Evolutionary conservation across 2,329 filamentous ascomycete genomes (phyloP), one percentile per base, ranked within the genome.

Genomic region (Xylariaceae sp.): DNA sequence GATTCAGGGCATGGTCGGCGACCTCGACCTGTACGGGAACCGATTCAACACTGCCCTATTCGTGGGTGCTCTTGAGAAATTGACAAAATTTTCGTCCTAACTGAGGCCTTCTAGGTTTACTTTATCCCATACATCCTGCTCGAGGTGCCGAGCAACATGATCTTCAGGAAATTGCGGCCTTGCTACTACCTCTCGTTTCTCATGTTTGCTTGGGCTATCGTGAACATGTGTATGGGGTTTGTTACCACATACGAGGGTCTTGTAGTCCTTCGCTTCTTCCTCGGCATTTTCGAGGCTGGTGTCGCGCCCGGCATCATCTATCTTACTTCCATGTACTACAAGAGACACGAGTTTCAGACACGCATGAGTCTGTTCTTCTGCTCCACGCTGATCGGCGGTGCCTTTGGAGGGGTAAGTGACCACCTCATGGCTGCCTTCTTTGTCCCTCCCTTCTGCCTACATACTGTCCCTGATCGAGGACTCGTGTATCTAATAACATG

Each of bases 311-410:
- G 73, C 10, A 75, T 77, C 54, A 71, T 79, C 26, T 79, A 79
- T 63, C 66, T 80, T 20, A 77, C 77, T 0, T 77, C 76, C 18
- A 77, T 76, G 66, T 82, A 79, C 65, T 82, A 82, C 66, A 76
- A 75, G 52, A 71, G 77, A 21, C 73, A 78, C 59, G 79, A 82
- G 64, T 75, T 79, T 40, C 78, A 81, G 63, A 73, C 72, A 63
- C 77, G 79, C 51, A 72, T 78, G 59, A 75, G 71, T 50, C 66
- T 75, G 47, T 75, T 78, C 62, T 78, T 78, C 66, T 72, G 71
- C 61, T 75, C 74, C 20, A 75, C 75, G 1, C 67, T 75, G 2
- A 62, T 78, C 12, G 75, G 70, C 18, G 75, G 77, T 18, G 77
- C 74, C 5, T 76, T 79, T 54, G 75, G 75, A 42, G 77, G 77